Evolutionary conservation across 768 basidiomycete genomes (phyloP).

Genomic region (Suillus weaverae): DNA sequence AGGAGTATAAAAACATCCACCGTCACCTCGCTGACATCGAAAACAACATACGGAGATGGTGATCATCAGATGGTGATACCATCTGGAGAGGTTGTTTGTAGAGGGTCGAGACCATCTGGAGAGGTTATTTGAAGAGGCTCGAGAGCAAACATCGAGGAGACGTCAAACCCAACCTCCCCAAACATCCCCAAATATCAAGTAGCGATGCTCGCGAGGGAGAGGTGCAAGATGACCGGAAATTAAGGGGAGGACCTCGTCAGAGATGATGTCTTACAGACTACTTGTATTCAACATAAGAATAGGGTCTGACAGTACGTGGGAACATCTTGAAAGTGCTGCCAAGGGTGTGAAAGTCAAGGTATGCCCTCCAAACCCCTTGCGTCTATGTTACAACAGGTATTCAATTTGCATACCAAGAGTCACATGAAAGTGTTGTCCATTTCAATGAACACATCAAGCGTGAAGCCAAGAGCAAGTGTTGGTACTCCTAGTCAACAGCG

Average conservation of each 20-base stretch:
- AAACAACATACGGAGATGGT: neutral
- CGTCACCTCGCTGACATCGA: neutral
- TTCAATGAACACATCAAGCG: constrained; percentile 12
- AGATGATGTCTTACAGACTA: neutral
- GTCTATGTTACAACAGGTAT: constrained; percentile 51
- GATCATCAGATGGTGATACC: neutral
- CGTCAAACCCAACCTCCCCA: neutral
- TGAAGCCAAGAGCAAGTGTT: constrained; percentile 55
- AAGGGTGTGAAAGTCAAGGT: neutral
- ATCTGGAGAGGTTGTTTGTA: too few species aligned
- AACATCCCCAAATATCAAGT: neutral
- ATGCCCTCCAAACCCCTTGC: constrained; percentile 20
- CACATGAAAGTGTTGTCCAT: constrained; percentile 54
- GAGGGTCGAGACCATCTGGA: too few species aligned
- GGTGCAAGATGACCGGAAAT: neutral
- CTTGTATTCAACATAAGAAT: neutral
- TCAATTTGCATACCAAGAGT: constrained; percentile 67
- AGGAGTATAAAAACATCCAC: neutral
- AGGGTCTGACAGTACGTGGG: neutral
- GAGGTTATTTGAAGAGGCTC: neutral
- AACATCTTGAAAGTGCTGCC: neutral
- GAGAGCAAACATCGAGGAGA: neutral
- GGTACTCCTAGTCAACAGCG: constrained; percentile 82
- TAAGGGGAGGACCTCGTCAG: neutral
- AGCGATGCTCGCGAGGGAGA: neutral